Evolutionary conservation across 2,329 filamentous ascomycete species (phyloP).

Genomic region (Aspergillus sp.): DNA sequence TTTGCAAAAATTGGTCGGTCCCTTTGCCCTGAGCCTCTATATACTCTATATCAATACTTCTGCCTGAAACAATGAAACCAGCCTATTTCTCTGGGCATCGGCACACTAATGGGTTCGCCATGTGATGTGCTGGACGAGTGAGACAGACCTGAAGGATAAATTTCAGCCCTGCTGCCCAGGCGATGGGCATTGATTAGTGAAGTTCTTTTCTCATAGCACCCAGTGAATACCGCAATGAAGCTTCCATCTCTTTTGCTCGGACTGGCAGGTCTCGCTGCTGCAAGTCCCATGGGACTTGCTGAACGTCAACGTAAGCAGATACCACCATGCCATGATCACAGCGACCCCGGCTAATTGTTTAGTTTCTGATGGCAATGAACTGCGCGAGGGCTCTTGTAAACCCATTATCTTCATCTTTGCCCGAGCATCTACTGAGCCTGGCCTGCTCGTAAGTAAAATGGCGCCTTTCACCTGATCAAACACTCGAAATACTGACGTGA

Average conservation of each 20-base stretch:
- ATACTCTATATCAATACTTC: background rate
- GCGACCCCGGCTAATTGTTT: background rate
- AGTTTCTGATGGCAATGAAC: slow-evolving; percentile 37
- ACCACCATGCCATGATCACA: too few species aligned
- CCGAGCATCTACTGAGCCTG: slow-evolving; percentile 51
- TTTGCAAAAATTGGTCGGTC: background rate
- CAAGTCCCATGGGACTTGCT: slow-evolving; percentile 13
- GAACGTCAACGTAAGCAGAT: slow-evolving; percentile 11
- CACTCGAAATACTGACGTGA: background rate
- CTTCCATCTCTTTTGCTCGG: slow-evolving; percentile 1
- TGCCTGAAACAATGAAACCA: background rate
- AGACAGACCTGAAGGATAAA: background rate
- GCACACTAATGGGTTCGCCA: background rate
- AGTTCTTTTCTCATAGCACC: background rate
- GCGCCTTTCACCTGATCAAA: background rate
- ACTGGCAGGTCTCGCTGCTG: slow-evolving; percentile 11
- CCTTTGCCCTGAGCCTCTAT: background rate
- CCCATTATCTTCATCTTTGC: slow-evolving; percentile 52
- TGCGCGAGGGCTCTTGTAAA: slow-evolving; percentile 43
- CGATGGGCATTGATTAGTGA: too few species aligned
- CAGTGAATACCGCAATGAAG: background rate
- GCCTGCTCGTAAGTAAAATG: slow-evolving; percentile 46
- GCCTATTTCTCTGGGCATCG: background rate
- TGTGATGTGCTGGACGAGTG: background rate
- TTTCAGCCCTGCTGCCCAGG: background rate